Percentiles rank a stretch among this genome's conserved stretches.
phyloP scores from a whole-genome alignment of 208 protist genomes.

The Naegleria lovaniensis region DNA sequence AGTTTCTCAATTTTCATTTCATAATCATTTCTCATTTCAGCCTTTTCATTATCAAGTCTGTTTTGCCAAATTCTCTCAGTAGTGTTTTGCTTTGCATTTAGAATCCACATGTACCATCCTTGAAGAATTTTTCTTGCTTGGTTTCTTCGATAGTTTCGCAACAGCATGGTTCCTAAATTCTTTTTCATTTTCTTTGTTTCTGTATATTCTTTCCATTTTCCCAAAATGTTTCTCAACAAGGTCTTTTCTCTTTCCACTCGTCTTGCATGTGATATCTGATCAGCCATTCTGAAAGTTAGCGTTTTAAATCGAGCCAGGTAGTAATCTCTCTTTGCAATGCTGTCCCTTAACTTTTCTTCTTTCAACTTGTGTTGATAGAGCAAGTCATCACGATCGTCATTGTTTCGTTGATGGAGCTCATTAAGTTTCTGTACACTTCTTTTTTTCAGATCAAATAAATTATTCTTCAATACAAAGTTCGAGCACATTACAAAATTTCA shows the following conservation, averaged over 20 bases:
- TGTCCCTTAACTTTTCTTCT: background rate
- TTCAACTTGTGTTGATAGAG: background rate
- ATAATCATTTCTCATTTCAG: constrained; percentile 17
- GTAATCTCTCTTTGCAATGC: constrained; percentile 1
- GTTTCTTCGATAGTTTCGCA: background rate
- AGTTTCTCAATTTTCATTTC: constrained; percentile 1
- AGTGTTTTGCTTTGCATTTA: background rate
- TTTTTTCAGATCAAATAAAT: background rate
- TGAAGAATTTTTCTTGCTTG: background rate
- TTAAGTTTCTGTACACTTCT: background rate
- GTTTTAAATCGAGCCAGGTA: background rate
- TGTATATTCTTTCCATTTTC: background rate
- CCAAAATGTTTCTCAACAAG: background rate
- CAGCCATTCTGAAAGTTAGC: constrained; percentile 6
- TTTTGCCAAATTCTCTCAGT: background rate
- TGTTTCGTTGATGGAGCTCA: background rate
- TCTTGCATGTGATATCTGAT: background rate
- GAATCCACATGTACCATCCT: constrained; percentile 18
- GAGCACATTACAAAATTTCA: no score
- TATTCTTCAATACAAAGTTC: no score
- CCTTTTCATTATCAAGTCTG: background rate
- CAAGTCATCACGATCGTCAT: background rate
- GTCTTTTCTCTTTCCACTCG: background rate
- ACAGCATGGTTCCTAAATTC: background rate
- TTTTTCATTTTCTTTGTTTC: background rate